Evolutionary conservation across 2,329 filamentous ascomycete genomes (phyloP), one percentile per base, ranked within the genome.

Genomic region (Diaporthe vexans): DNA sequence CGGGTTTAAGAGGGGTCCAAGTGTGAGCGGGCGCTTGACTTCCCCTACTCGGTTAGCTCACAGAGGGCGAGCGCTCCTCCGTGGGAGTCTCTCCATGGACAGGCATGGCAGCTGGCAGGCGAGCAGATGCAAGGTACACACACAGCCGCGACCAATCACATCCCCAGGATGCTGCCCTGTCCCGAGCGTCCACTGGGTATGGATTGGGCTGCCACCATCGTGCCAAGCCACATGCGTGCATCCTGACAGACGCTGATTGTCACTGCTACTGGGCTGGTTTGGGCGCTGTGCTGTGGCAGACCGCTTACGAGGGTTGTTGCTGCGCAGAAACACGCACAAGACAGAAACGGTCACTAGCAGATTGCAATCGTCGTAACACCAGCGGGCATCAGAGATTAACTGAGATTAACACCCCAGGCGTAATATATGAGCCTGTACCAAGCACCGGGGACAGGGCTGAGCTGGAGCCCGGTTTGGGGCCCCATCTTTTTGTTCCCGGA

Each of bases 11-110:
- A 40, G 43, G 21, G 11, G 19, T 33, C 29, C 43, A 10, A 19
- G 46, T 51, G 29, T n/a, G 29, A 33, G 61, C 29, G 61, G 43
- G 61, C 61, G 63, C 63, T 67, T 67, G 63, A 67, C 63, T 67
- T 37, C 63, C 63, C 46, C 9, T 52, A 67, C 43, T 52, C 24
- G 63, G 63, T 52, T 67, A 67, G 63, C 37, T 52, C 35, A 4
- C 29, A 65, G 21, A 51, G 43, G 6, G 43, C 26, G 43, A 65
- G 13, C 13, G 48, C 48, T 13, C n/a, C 48, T 52, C n/a, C 48
- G n/a, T 52, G 48, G n/a, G 48, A 52, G n/a, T 24, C 48, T 26
- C 9, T 21, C 43, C 51, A 29, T 35, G 61, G 61, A 65, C 59
- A 65, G 40, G 26, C 26, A 48, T 65, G 63, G 48, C 48, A 54